These are phyloP conservation scores for Lentinula novae-zelandiae DNA, from an alignment of 1,284 basidiomycete genomes.

Conservation along the genomic window DNA sequence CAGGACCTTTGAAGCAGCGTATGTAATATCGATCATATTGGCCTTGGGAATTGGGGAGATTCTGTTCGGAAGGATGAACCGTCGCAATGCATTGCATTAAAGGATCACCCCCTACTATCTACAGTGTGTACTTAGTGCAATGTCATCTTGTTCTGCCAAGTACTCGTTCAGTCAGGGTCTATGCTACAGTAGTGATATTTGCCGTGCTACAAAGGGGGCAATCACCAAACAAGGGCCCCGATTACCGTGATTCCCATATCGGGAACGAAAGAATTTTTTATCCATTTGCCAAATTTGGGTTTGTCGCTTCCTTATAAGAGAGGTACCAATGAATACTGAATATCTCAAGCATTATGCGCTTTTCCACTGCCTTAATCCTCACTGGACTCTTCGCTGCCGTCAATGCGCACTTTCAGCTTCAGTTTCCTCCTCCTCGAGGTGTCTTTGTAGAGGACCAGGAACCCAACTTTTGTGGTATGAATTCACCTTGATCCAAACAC, in stretches of 20 bases:
- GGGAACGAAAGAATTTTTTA: conserved; percentile 1
- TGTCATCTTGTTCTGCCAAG: too few relatives aligned
- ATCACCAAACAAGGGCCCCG: not conserved
- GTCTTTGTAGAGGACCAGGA: conserved; percentile 55
- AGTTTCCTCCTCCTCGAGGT: conserved; percentile 62
- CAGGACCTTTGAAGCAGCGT: conserved; percentile 75
- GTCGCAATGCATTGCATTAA: conserved; percentile 18
- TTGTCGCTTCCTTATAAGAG: not conserved
- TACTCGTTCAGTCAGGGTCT: too few relatives aligned
- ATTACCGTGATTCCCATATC: not conserved
- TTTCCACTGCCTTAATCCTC: conserved; percentile 20
- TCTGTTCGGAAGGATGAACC: conserved; percentile 51
- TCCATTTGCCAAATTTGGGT: not conserved
- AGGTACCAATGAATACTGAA: not conserved
- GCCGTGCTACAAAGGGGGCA: not conserved
- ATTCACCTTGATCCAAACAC: not conserved
- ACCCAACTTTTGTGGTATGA: conserved; percentile 52
- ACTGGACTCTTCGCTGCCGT: conserved; percentile 33
- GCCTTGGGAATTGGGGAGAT: conserved; percentile 66
- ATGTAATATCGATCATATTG: conserved; percentile 58
- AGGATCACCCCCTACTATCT: not conserved
- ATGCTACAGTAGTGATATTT: too few relatives aligned
- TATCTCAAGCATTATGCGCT: conserved; percentile 15
- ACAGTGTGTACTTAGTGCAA: too few relatives aligned
- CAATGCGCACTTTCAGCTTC: conserved; percentile 67